phyloP scores from a whole-genome alignment of 2,329 filamentous ascomycete genomes.

The Cercospora canescens region DNA sequence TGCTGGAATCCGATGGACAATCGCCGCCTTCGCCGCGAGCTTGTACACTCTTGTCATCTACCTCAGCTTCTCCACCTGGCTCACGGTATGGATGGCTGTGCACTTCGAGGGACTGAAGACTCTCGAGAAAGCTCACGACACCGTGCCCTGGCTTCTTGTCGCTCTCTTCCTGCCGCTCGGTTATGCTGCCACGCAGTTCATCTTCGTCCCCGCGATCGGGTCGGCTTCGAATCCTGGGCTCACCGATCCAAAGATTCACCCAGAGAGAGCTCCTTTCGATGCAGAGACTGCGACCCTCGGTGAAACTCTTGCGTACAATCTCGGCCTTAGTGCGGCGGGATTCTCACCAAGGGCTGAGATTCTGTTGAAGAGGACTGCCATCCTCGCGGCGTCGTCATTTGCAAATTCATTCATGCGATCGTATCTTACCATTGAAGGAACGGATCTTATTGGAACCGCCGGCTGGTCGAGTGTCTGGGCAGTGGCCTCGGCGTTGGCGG shows the following conservation, averaged over 20 bases:
- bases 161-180: slow-evolving; percentile 67
- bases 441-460: slow-evolving; percentile 67
- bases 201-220: slow-evolving; percentile 69
- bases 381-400: slow-evolving; percentile 48
- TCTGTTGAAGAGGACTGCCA: slow-evolving; percentile 55
- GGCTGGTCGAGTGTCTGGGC: slow-evolving; percentile 77
- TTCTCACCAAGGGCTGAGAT: slow-evolving; percentile 66
- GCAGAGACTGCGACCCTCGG: slow-evolving; percentile 64
- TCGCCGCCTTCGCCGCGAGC: slow-evolving; percentile 65
- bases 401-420: slow-evolving; percentile 65
- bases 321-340: slow-evolving; percentile 61
- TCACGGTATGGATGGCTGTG: slow-evolving; percentile 70
- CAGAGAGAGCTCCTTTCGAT: slow-evolving; percentile 59
- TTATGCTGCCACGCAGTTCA: slow-evolving; percentile 69
- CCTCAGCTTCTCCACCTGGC: slow-evolving; percentile 65
- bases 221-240: slow-evolving; percentile 33
- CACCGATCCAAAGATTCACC: slow-evolving; percentile 22
- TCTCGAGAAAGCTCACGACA: slow-evolving; percentile 66
- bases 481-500: slow-evolving; percentile 61
- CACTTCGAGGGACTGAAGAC: slow-evolving; percentile 74
- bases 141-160: slow-evolving; percentile 51
- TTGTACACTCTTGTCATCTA: slow-evolving; percentile 77
- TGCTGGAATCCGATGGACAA: slow-evolving; percentile 61
- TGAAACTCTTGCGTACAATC: slow-evolving; percentile 70
- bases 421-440: slow-evolving; percentile 66